Evolutionary conservation across 495 filamentous ascomycete species (phyloP).

Genomic region (Xylaria curta): DNA sequence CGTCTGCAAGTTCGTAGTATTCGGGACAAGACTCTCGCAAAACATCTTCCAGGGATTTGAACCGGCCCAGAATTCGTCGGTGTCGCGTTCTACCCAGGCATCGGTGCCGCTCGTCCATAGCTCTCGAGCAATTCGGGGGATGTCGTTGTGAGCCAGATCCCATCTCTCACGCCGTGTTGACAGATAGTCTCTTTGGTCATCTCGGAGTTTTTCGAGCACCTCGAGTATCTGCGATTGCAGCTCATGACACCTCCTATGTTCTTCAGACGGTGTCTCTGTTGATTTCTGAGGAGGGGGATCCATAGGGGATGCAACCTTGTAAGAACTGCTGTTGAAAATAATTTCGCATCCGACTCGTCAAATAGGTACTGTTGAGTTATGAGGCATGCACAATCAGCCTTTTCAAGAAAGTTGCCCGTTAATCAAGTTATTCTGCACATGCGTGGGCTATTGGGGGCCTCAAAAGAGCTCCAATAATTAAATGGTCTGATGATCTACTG

Average conservation of each 20-base stretch:
- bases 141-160: neutral
- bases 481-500: too few species aligned
- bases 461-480: too few species aligned
- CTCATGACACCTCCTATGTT: neutral
- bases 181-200: neutral
- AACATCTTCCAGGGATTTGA: neutral
- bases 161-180: neutral
- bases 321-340: neutral
- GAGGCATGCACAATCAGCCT: neutral
- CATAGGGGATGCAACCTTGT: neutral
- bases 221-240: neutral
- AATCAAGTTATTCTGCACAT: neutral
- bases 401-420: neutral
- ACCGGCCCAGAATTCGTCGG: neutral
- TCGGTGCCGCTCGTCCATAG: neutral
- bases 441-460: neutral
- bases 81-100: neutral
- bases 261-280: neutral
- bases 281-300: neutral
- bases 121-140: neutral
- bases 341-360: neutral
- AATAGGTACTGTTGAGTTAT: neutral
- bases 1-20: neutral
- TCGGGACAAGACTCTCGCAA: neutral
- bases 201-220: neutral